Conservation (phyloP, 2,329 filamentous ascomycete species). For the Fonsecaea erecta region DNA sequence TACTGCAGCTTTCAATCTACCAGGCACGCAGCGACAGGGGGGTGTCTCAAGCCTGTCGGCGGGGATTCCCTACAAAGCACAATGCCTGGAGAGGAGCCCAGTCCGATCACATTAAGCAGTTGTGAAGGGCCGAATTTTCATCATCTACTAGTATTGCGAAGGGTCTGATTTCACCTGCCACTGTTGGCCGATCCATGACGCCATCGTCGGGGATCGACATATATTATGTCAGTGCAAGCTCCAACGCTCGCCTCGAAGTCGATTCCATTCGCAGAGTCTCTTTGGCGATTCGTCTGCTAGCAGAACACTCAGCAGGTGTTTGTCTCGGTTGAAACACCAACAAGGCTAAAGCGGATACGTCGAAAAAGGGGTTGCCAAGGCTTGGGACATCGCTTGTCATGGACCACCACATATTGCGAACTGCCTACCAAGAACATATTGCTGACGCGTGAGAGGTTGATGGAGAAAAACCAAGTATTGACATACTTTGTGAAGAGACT, state of each 20-base stretch:
- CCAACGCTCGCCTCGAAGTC: neutral
- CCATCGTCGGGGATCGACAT: neutral
- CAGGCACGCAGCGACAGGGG: neutral
- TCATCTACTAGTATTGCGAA: neutral
- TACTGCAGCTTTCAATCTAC: conserved; percentile 14
- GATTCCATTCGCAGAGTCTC: neutral
- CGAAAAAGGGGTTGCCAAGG: neutral
- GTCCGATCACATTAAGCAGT: neutral
- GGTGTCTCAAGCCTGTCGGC: conserved; percentile 16
- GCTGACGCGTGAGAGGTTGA: too few relatives aligned
- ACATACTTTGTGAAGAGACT: too few relatives aligned
- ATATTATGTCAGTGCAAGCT: neutral
- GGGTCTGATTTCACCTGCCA: neutral
- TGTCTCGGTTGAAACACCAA: neutral
- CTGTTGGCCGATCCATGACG: neutral
- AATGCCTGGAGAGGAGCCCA: conserved; percentile 19
- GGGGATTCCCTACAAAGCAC: conserved; percentile 22
- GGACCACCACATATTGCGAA: too few relatives aligned
- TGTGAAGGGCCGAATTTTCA: conserved; percentile 1
- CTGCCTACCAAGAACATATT: too few relatives aligned
- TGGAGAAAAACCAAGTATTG: too few relatives aligned
- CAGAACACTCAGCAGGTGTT: neutral
- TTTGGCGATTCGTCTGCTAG: neutral
- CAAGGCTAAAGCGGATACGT: neutral
- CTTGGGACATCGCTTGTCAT: neutral